Evolutionary conservation across 257 asterid genomes (phyloP).

Genomic region (Rehmannia glutinosa): DNA sequence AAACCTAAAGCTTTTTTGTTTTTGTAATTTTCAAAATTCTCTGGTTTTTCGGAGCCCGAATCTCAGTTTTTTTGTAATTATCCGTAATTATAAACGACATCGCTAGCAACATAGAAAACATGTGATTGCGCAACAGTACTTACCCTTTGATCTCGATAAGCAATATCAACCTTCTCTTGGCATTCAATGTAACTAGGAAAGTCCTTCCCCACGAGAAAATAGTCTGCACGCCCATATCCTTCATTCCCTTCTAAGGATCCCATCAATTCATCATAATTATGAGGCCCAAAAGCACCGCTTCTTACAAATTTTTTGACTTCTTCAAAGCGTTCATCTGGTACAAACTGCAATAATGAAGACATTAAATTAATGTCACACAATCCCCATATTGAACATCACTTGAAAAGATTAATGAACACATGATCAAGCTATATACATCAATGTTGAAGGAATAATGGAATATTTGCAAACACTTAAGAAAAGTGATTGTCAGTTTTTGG

Average conservation of each 20-base stretch:
- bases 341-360: slow-evolving; percentile 44
- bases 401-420: neutral
- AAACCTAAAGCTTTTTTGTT: neutral
- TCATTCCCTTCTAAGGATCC: slow-evolving; percentile 88
- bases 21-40: neutral
- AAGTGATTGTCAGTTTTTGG: too few relatives aligned
- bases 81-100: neutral
- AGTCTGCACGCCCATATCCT: slow-evolving; percentile 77
- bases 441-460: neutral
- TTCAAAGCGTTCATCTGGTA: slow-evolving; percentile 63
- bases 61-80: neutral
- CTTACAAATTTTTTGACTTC: slow-evolving; percentile 61
- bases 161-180: slow-evolving; percentile 84
- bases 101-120: neutral
- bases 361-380: neutral
- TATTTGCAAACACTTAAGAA: too few relatives aligned
- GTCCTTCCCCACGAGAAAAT: slow-evolving; percentile 91
- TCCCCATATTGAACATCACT: neutral
- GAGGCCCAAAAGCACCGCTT: slow-evolving; percentile 67
- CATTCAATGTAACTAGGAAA: slow-evolving; percentile 84
- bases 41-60: neutral
- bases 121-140: neutral
- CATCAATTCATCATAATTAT: slow-evolving; percentile 49
- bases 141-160: slow-evolving; percentile 67
- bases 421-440: neutral